These are phyloP conservation scores for Camellia japonica DNA, from an alignment of 148 eudicot genomes.

Conservation along the genomic window DNA sequence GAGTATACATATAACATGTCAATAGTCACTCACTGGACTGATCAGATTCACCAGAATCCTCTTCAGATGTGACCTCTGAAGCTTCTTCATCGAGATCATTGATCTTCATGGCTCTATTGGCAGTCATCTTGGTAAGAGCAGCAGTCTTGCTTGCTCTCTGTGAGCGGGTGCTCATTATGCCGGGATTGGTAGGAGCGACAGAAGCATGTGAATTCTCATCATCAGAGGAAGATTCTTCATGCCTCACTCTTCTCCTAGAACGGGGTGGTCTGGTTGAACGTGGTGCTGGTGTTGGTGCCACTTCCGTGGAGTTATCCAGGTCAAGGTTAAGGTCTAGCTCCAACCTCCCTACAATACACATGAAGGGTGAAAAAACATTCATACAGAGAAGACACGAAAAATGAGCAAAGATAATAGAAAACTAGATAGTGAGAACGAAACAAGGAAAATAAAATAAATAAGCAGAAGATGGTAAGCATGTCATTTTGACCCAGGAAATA, in stretches of 20 bases:
- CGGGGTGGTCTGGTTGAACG: constrained; percentile 48
- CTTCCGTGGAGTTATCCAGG: constrained; percentile 37
- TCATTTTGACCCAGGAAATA: not conserved
- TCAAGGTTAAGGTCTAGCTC: constrained; percentile 48
- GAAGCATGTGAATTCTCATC: constrained; percentile 56
- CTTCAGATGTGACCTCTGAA: constrained; percentile 60
- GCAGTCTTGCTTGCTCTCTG: constrained; percentile 95
- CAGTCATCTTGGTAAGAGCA: constrained; percentile 71
- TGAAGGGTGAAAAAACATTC: constrained; percentile 4
- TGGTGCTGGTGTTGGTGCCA: constrained; percentile 72
- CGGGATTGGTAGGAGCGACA: constrained; percentile 48
- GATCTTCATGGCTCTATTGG: constrained; percentile 31
- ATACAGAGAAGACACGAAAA: constrained; percentile 1
- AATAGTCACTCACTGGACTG: constrained; percentile 20
- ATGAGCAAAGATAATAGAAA: not conserved
- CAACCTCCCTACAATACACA: constrained; percentile 48
- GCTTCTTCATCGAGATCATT: constrained; percentile 40
- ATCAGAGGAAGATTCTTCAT: constrained; percentile 65
- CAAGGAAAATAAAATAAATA: not conserved
- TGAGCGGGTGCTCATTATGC: constrained; percentile 49
- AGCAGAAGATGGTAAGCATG: not conserved
- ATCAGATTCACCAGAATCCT: constrained; percentile 46
- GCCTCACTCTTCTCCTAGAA: constrained; percentile 51
- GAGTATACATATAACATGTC: not conserved
- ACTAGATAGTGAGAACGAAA: not conserved